Conservation (phyloP, 768 basidiomycete species). For the Agrocybe praecox region DNA sequence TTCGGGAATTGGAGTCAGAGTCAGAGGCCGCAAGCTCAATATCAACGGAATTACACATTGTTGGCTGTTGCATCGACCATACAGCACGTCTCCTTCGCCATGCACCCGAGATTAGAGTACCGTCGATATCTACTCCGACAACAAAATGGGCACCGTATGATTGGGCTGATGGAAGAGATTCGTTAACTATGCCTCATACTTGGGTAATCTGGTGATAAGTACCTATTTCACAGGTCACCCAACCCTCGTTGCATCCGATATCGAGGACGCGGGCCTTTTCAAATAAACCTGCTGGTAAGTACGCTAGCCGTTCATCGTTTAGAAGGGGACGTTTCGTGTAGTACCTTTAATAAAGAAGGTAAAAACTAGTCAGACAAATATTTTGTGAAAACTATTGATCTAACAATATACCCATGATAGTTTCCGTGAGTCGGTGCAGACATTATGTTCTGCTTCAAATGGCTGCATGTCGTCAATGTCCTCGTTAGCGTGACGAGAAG, state of each 20-base stretch:
- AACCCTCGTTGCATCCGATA: slow-evolving; percentile 86
- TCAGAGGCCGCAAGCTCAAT: not conserved
- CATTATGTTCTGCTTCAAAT: not conserved
- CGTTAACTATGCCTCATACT: not conserved
- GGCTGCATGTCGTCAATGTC: not conserved
- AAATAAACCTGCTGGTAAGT: slow-evolving; percentile 60
- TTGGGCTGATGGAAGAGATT: slow-evolving; percentile 52
- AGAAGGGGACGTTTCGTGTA: slow-evolving; percentile 72
- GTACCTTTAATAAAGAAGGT: slow-evolving; percentile 46
- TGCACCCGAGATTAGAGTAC: slow-evolving; percentile 69
- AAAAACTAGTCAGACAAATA: not conserved
- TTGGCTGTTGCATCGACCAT: slow-evolving; percentile 69
- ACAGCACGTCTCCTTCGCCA: slow-evolving; percentile 71
- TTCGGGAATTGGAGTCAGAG: slow-evolving; percentile 2
- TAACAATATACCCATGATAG: slow-evolving; percentile 61
- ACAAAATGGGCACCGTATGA: slow-evolving; percentile 62
- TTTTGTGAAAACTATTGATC: not conserved
- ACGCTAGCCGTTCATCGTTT: slow-evolving; percentile 64
- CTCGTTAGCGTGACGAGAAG: too few species aligned
- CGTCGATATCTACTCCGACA: slow-evolving; percentile 86
- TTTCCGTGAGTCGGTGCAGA: slow-evolving; percentile 58
- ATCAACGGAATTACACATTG: not conserved
- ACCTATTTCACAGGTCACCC: slow-evolving; percentile 89
- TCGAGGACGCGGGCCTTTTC: slow-evolving; percentile 67
- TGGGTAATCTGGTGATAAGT: slow-evolving; percentile 6